A percentile compares a stretch with the other conserved stretches of the same genome.
These are phyloP conservation scores for Fusarium avenaceum DNA, from an alignment of 2,329 filamentous ascomycete genomes.

Conservation along the genomic window DNA sequence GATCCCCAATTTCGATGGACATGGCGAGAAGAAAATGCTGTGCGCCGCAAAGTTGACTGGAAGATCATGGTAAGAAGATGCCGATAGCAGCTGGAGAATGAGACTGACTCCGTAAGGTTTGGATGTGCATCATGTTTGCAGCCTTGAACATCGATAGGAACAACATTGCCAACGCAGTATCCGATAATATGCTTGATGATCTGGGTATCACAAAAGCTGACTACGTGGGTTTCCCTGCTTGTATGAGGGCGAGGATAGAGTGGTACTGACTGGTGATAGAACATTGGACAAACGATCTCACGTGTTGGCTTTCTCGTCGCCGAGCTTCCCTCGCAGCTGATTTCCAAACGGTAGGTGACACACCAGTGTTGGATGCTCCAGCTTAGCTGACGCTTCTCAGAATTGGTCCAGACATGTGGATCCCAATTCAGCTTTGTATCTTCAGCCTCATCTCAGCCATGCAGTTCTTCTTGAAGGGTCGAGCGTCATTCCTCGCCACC, in stretches of 20 bases:
- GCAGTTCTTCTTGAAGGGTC: constrained; percentile 52
- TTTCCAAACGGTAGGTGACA: constrained; percentile 14
- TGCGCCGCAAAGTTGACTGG: constrained; percentile 54
- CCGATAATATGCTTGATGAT: constrained; percentile 54
- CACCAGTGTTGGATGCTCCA: accelerated
- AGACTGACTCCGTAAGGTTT: constrained; percentile 40
- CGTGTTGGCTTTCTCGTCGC: constrained; percentile 32
- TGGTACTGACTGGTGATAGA: neutral
- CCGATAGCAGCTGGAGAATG: accelerated
- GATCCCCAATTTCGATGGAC: constrained; percentile 55
- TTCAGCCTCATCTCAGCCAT: constrained; percentile 50
- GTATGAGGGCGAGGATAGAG: no score
- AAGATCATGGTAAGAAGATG: constrained; percentile 53
- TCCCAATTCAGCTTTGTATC: constrained; percentile 61
- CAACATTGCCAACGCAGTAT: constrained; percentile 55
- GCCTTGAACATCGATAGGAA: constrained; percentile 55
- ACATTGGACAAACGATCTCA: constrained; percentile 33
- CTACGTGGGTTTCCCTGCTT: constrained; percentile 3
- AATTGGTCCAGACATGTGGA: constrained; percentile 63
- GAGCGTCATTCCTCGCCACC: constrained; percentile 52
- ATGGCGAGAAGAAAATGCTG: constrained; percentile 52
- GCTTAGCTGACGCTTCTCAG: neutral
- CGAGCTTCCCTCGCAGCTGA: constrained; percentile 24
- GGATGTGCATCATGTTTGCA: constrained; percentile 47
- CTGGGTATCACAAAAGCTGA: constrained; percentile 37